These are phyloP conservation scores for Penicillium digitatum DNA, from an alignment of 2,329 filamentous ascomycete species.

Conservation along the genomic window DNA sequence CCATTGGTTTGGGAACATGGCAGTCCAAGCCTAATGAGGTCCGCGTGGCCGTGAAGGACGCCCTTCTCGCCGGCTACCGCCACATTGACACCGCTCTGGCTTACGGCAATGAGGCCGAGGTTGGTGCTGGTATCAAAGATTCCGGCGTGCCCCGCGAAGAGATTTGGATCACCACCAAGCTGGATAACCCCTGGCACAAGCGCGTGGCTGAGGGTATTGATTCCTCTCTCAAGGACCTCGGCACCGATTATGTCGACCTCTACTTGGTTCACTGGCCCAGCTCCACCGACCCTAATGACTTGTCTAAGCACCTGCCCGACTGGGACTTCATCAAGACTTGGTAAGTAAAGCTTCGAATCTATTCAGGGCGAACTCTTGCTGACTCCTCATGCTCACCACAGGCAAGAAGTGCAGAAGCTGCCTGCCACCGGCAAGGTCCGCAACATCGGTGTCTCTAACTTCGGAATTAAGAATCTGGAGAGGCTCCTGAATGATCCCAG, in stretches of 20 bases:
- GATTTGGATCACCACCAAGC: constrained; percentile 66
- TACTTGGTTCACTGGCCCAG: constrained; percentile 67
- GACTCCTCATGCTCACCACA: background rate
- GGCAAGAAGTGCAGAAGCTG: constrained; percentile 45
- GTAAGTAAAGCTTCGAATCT: background rate
- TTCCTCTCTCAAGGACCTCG: constrained; percentile 60
- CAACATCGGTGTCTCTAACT: constrained; percentile 85
- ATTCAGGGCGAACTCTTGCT: background rate
- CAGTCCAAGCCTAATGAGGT: constrained; percentile 54
- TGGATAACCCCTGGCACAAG: constrained; percentile 63
- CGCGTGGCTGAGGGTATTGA: constrained; percentile 60
- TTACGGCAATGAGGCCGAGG: constrained; percentile 65
- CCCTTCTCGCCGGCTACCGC: constrained; percentile 51
- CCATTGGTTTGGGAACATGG: constrained; percentile 54
- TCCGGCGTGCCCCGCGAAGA: constrained; percentile 63
- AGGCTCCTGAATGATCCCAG: constrained; percentile 65
- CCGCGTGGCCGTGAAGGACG: constrained; percentile 46
- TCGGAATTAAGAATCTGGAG: constrained; percentile 75
- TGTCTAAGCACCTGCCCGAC: constrained; percentile 63
- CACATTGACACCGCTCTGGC: constrained; percentile 52
- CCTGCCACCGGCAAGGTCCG: constrained; percentile 58
- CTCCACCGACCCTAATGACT: constrained; percentile 50
- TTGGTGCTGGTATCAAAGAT: constrained; percentile 62
- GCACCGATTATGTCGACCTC: constrained; percentile 66
- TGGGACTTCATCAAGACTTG: constrained; percentile 83